phyloP scores from a whole-genome alignment of 768 basidiomycete species.

The Cyclocybe aegerita region DNA sequence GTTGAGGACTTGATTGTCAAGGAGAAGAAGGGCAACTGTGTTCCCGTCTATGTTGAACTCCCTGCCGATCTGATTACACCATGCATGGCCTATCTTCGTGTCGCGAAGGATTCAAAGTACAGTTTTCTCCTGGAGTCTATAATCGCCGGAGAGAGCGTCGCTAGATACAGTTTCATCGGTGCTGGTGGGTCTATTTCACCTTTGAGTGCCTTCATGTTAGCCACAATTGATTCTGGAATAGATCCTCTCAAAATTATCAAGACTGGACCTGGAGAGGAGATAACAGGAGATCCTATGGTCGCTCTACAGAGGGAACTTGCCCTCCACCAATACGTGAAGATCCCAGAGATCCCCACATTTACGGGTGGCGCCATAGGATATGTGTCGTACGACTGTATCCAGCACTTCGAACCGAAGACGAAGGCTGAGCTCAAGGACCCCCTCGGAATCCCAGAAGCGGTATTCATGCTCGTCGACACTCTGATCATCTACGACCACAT shows the following conservation, averaged over 20 bases:
- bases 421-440: constrained; percentile 72
- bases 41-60: constrained; percentile 89
- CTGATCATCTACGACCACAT: constrained; percentile 97
- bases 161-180: constrained; percentile 95
- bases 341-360: constrained; percentile 91
- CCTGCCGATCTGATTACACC: constrained; percentile 97
- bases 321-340: constrained; percentile 85
- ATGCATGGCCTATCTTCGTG: constrained; percentile 92
- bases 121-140: constrained; percentile 96
- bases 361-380: constrained; percentile 98
- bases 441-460: constrained; percentile 88
- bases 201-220: too few relatives aligned
- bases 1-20: constrained; percentile 77
- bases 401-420: constrained; percentile 95
- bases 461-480: constrained; percentile 97
- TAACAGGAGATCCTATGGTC: constrained; percentile 83
- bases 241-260: constrained; percentile 93
- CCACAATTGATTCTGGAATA: constrained; percentile 24
- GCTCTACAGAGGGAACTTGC: constrained; percentile 84
- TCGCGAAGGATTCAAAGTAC: constrained; percentile 90
- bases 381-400: constrained; percentile 94
- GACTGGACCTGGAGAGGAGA: constrained; percentile 81
- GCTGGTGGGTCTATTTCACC: constrained; percentile 57
- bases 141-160: constrained; percentile 84
- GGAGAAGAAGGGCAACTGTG: constrained; percentile 87